These are phyloP conservation scores for Mycena pura DNA, from an alignment of 768 basidiomycete genomes.

Conservation along the genomic window DNA sequence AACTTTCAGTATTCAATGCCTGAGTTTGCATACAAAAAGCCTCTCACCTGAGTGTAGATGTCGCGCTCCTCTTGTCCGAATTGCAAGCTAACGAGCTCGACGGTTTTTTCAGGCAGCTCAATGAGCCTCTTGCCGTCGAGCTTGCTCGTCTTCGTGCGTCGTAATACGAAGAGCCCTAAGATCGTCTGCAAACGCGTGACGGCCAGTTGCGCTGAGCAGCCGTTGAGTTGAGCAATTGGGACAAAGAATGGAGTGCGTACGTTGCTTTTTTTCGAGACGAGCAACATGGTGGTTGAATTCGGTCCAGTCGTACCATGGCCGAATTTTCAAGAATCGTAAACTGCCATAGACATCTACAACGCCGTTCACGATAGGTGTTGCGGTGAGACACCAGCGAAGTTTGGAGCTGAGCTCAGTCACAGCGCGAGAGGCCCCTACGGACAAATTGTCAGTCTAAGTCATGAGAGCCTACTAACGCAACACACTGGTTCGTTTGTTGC, in stretches of 20 bases:
- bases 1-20: not conserved
- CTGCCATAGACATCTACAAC: slow-evolving; percentile 62
- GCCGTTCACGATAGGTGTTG: slow-evolving; percentile 62
- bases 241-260: slow-evolving; percentile 38
- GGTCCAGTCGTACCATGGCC: slow-evolving; percentile 55
- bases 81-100: slow-evolving; percentile 56
- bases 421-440: slow-evolving; percentile 57
- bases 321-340: slow-evolving; percentile 49
- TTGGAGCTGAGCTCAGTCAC: slow-evolving; percentile 57
- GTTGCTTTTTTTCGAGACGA: slow-evolving; percentile 54
- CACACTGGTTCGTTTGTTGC: slow-evolving; percentile 58
- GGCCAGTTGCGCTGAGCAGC: slow-evolving; percentile 54
- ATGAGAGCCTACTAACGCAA: not conserved
- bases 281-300: slow-evolving; percentile 49
- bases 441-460: slow-evolving; percentile 22
- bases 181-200: slow-evolving; percentile 65
- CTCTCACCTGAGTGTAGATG: slow-evolving; percentile 61
- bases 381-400: slow-evolving; percentile 74
- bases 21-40: not conserved
- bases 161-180: slow-evolving; percentile 57
- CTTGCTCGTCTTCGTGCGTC: slow-evolving; percentile 67
- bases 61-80: slow-evolving; percentile 69
- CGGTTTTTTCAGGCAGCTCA: slow-evolving; percentile 63
- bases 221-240: slow-evolving; percentile 3
- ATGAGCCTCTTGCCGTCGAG: slow-evolving; percentile 75